Evolutionary conservation across 2,329 filamentous ascomycete genomes (phyloP), one percentile per base, ranked within the genome.

Genomic region (Pyricularia grisea): DNA sequence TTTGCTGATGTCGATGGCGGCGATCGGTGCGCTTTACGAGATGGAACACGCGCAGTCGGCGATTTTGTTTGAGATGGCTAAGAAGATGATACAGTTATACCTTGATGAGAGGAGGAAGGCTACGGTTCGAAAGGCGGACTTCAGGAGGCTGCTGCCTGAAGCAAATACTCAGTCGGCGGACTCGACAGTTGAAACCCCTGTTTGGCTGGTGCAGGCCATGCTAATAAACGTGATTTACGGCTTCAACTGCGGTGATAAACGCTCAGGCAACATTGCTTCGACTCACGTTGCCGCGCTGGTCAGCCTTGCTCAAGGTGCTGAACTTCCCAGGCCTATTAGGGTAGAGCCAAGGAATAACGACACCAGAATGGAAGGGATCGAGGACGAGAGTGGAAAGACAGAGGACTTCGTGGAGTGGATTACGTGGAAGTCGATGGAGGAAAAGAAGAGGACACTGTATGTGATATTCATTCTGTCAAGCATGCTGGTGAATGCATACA

Each of bases 141-240:
- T 85, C 72, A 83, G 86, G 67, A 83, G 83, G 75, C 77, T 79
- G 68, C 84, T 86, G 71, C 17, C 50, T 7, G 64, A 66, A 33
- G 17, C 64, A 4, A 33, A 33, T 33, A 78, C 76, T 63, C 69
- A 68, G n/a, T 55, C 69, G 23, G 79, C 83, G 68, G 90, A 92
- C 70, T 85, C 85, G 67, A 84, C 88, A 20, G 85, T 88, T 58
- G 88, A 92, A 73, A 94, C 94, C 2, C 94, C 94, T 0, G 84
- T 97, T 60, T 98, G 94, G 94, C 85, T 99, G 30, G 93, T 98
- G 20, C 95, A 98, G 79, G 93, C 94, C 0, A 98, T 98, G 94
- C 83, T 98, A 10, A 84, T 99, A 67, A 98, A 97, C 76, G 92
- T 98, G 55, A 92, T 97, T 20, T 98, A 97, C 76, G 94, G 94